Percentiles rank a stretch among this genome's conserved stretches.
Conservation (phyloP, 805 yeast genomes). For the Metschnikowia hibisci region DNA sequence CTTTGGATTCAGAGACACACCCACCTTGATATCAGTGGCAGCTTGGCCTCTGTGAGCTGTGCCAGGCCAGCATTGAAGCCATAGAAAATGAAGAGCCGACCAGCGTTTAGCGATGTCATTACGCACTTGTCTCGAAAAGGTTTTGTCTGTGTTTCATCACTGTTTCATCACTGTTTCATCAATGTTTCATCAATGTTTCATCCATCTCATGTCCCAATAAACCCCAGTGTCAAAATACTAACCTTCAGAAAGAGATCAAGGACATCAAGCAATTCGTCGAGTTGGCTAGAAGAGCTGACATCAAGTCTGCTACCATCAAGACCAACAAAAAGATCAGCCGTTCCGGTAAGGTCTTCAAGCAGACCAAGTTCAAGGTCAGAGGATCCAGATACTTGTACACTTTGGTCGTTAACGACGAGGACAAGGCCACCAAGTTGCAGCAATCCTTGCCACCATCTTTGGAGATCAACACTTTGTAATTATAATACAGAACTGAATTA, state of each 20-base stretch:
- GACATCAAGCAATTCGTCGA: slow-evolving; percentile 97
- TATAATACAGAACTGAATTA: slow-evolving; percentile 7
- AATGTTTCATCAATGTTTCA: not conserved
- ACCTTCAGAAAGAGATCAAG: slow-evolving; percentile 66
- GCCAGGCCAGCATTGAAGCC: not conserved
- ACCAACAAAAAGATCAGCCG: slow-evolving; percentile 80
- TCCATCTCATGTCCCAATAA: not conserved
- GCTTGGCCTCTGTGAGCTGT: not conserved
- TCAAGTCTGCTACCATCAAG: slow-evolving; percentile 90
- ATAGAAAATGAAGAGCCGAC: too few species aligned
- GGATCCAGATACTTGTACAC: slow-evolving; percentile 94
- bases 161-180: not conserved
- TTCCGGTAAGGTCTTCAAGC: slow-evolving; percentile 80
- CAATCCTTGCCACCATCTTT: slow-evolving; percentile 96
- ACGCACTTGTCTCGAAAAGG: too few species aligned
- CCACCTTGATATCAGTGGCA: not conserved
- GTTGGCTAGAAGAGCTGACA: slow-evolving; percentile 94
- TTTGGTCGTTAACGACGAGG: slow-evolving; percentile 88
- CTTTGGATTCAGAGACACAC: not conserved
- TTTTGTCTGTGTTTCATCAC: not conserved
- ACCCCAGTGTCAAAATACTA: slow-evolving; percentile 9
- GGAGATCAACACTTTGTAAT: slow-evolving; percentile 55
- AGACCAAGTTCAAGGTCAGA: slow-evolving; percentile 99
- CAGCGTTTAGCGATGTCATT: too few species aligned
- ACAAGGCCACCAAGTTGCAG: slow-evolving; percentile 95